Base-by-base conservation (phyloP, 495 filamentous ascomycete species). In the Hypoxylon trugodes region DNA sequence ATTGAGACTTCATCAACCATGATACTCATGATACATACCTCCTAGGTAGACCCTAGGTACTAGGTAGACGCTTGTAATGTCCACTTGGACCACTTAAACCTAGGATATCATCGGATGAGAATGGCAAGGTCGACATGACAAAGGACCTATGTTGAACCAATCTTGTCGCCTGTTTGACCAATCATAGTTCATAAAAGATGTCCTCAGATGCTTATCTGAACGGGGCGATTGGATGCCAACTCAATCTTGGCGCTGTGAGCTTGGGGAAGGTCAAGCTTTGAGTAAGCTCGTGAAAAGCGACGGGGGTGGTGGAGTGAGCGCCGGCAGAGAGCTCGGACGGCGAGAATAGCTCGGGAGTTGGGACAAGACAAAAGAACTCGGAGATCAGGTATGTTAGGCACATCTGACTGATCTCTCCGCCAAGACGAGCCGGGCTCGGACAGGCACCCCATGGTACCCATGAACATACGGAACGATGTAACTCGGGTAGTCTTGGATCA, bases 321-420 rank as follows among this genome's bases (percentile, higher is more conserved):
- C 32, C 63, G 63, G 57, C 57, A 66, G 46, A 66, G 37, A 52
- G 10, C 18, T 66, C 16, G 13, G 32, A 61, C 35, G 57, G 40
- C 30, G 51, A 46, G 40, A 40, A 47, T 48, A 49, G 22, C 32
- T 66, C 52, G 63, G 63, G 63, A 66, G 51, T 57, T 57, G 28
- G 57, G 16, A 43, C 25, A 30, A 12, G 24, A 46, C n/a, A n/a
- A n/a, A n/a, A n/a, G n/a, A n/a, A n/a, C n/a, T 66, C 41, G 45
- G 54, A 59, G 61, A 65, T 48, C 37, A 48, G 25, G 49, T 66
- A 38, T 49, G 46, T 66, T 45, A 53, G 51, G 43, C 57, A 51
- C 53, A 50, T 50, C 55, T 45, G 32, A 58, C 45, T 53, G 57
- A 61, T 61, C 38, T 50, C 15, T 26, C 43, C 52, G 63, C 63